Conservation (phyloP, 805 yeast genomes). For the Starmerella floricola region DNA sequence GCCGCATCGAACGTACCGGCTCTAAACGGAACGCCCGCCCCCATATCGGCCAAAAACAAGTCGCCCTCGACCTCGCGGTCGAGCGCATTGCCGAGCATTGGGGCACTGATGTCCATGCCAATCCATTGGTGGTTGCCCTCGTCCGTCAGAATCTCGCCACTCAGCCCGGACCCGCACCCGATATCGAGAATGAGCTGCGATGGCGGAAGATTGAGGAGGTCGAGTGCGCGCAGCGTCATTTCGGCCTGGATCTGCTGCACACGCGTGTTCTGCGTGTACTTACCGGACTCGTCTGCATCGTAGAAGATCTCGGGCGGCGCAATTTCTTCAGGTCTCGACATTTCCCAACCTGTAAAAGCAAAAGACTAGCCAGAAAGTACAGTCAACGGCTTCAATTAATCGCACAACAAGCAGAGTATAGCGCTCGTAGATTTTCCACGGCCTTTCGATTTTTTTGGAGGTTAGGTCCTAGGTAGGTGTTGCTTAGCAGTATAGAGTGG, state of each 20-base stretch:
- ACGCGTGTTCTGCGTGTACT: slow-evolving; percentile 87
- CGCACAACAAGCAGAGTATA: too few relatives aligned
- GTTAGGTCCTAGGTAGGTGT: too few relatives aligned
- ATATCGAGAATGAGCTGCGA: slow-evolving; percentile 66
- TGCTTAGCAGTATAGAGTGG: too few relatives aligned
- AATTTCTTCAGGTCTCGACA: slow-evolving; percentile 93
- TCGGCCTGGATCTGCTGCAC: slow-evolving; percentile 97
- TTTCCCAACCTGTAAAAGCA: slow-evolving; percentile 23
- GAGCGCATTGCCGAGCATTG: slow-evolving; percentile 89
- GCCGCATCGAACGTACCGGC: slow-evolving; percentile 97
- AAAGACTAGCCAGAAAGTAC: too few relatives aligned
- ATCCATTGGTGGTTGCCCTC: slow-evolving; percentile 83
- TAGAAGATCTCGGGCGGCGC: slow-evolving; percentile 97
- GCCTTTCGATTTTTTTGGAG: too few relatives aligned
- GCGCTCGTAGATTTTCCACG: too few relatives aligned
- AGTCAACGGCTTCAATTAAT: too few relatives aligned
- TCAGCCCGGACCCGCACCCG: slow-evolving; percentile 94
- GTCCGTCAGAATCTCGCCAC: slow-evolving; percentile 86
- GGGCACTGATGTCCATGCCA: slow-evolving; percentile 92
- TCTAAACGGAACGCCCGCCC: slow-evolving; percentile 85
- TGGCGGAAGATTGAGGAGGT: slow-evolving; percentile 63
- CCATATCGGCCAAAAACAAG: slow-evolving; percentile 81
- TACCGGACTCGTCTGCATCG: slow-evolving; percentile 76
- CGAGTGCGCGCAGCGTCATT: slow-evolving; percentile 91
- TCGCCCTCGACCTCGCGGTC: slow-evolving; percentile 93